Evolutionary conservation across 768 basidiomycete species (phyloP).

Genomic region (Termitomyces sp.): DNA sequence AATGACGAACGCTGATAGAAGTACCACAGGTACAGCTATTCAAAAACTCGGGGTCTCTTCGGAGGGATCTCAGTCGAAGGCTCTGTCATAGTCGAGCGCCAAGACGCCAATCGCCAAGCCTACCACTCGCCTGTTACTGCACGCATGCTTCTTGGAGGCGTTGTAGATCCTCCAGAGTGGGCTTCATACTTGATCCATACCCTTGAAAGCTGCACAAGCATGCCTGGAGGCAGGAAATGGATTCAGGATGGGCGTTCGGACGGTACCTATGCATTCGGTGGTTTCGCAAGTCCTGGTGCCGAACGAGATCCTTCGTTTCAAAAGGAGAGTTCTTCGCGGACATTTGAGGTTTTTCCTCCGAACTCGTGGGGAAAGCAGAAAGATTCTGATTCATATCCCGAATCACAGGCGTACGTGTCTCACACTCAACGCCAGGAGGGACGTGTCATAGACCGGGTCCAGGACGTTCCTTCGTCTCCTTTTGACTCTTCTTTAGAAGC

Average conservation of each 20-base stretch:
- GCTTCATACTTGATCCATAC: constrained; percentile 68
- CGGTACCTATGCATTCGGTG: constrained; percentile 53
- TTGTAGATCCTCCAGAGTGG: constrained; percentile 72
- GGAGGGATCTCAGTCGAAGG: constrained; percentile 89
- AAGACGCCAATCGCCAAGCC: constrained; percentile 86
- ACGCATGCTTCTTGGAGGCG: constrained; percentile 77
- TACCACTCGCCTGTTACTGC: constrained; percentile 71
- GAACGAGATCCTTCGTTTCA: constrained; percentile 30
- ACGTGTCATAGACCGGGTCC: constrained; percentile 25
- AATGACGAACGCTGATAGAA: background rate
- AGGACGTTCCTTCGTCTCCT: constrained; percentile 17
- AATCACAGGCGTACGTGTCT: constrained; percentile 15
- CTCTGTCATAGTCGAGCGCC: constrained; percentile 87
- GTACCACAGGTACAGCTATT: constrained; percentile 72
- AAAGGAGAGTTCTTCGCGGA: constrained; percentile 29
- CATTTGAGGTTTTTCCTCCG: constrained; percentile 49
- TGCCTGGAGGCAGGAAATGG: constrained; percentile 68
- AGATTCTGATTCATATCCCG: constrained; percentile 53
- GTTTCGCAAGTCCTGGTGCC: constrained; percentile 36
- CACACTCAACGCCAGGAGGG: constrained; percentile 17
- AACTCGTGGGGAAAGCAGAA: constrained; percentile 50
- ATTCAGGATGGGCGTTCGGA: constrained; percentile 41
- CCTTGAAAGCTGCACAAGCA: constrained; percentile 64
- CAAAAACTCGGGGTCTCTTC: constrained; percentile 89
- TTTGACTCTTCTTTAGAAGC: constrained; percentile 44